phyloP scores from a whole-genome alignment of 2,329 filamentous ascomycete species.

The Laburnicola sp. region DNA sequence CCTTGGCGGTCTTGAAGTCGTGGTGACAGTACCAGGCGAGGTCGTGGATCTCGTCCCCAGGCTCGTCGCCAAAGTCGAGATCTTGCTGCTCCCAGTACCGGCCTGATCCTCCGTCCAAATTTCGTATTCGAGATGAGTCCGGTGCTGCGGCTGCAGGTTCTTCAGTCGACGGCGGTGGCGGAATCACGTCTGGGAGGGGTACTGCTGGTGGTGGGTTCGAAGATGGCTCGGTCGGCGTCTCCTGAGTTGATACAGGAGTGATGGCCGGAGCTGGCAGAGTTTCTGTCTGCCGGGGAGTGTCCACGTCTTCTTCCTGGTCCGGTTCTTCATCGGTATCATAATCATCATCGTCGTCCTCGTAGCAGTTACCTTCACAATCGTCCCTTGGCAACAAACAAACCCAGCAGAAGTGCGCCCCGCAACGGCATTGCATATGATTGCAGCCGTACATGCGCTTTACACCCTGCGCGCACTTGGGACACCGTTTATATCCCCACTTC shows the following conservation, averaged over 20 bases:
- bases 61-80: conserved; percentile 45
- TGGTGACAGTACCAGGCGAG: conserved; percentile 32
- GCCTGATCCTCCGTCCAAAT: conserved; percentile 40
- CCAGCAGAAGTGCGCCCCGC: conserved; percentile 57
- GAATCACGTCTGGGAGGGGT: too few relatives aligned
- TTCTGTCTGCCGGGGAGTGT: conserved; percentile 5
- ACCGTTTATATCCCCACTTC: conserved; percentile 54
- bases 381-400: conserved; percentile 38
- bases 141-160: neutral
- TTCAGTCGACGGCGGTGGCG: neutral
- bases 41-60: conserved; percentile 30
- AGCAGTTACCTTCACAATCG: conserved; percentile 36
- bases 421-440: conserved; percentile 53
- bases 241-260: neutral
- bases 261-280: neutral
- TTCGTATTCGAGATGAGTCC: conserved; percentile 18
- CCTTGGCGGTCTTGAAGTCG: conserved; percentile 21
- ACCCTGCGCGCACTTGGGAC: conserved; percentile 54
- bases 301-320: conserved; percentile 27
- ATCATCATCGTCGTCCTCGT: conserved; percentile 20
- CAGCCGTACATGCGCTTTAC: conserved; percentile 56
- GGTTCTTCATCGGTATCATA: conserved; percentile 28
- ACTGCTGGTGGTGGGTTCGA: conserved; percentile 14
- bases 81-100: conserved; percentile 35
- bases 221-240: neutral